These are phyloP conservation scores for Wickerhamomyces tratensis DNA, from an alignment of 805 yeast genomes.

Conservation along the genomic window DNA sequence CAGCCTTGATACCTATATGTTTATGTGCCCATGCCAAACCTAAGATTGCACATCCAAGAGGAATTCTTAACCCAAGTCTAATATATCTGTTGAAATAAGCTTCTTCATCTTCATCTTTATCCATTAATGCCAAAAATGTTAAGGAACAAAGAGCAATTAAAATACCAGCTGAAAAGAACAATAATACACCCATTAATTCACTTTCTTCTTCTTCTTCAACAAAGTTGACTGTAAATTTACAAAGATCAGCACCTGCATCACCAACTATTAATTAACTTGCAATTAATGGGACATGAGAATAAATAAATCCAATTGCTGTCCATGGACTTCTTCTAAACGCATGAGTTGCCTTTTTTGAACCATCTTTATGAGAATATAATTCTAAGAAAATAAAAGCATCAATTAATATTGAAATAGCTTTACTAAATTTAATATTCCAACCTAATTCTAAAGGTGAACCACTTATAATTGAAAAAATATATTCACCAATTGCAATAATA, in stretches of 20 bases:
- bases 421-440: slow-evolving; percentile 25
- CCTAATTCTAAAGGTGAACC: slow-evolving; percentile 38
- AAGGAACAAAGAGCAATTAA: slow-evolving; percentile 32
- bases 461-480: slow-evolving; percentile 43
- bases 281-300: slow-evolving; percentile 40
- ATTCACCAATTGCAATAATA: slow-evolving; percentile 59
- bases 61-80: slow-evolving; percentile 32
- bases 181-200: slow-evolving; percentile 30
- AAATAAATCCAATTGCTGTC: slow-evolving; percentile 37
- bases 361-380: slow-evolving; percentile 47
- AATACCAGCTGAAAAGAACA: slow-evolving; percentile 45
- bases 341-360: slow-evolving; percentile 38
- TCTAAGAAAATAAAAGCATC: slow-evolving; percentile 41
- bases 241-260: slow-evolving; percentile 46
- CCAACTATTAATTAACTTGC: slow-evolving; percentile 46
- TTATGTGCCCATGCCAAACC: slow-evolving; percentile 34
- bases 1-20: slow-evolving; percentile 23
- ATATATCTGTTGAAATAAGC: slow-evolving; percentile 23
- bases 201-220: slow-evolving; percentile 20
- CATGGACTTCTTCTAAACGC: slow-evolving; percentile 38
- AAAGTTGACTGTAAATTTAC: slow-evolving; percentile 19
- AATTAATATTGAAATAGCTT: slow-evolving; percentile 38
- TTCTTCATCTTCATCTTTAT: slow-evolving; percentile 32
- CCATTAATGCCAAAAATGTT: slow-evolving; percentile 32
- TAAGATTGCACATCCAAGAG: slow-evolving; percentile 27